Evolutionary conservation across 2,329 filamentous ascomycete genomes (phyloP).

Genomic region (Colletotrichum costaricense): DNA sequence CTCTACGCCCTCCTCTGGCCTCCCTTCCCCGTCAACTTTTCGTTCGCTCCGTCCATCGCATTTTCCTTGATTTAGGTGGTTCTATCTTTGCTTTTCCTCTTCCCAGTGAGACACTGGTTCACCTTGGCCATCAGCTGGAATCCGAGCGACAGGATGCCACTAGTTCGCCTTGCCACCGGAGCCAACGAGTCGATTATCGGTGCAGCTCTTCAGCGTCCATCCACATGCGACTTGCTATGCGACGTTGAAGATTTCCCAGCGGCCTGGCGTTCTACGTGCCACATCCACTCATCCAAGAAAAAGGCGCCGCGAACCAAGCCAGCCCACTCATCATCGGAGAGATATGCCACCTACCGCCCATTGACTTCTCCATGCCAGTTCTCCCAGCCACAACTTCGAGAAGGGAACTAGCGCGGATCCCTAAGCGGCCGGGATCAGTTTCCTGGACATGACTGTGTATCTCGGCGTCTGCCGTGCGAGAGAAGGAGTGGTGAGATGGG

Average conservation of each 20-base stretch:
- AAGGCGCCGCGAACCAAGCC: not conserved
- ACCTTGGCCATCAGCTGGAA: not conserved
- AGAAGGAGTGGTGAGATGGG: not conserved
- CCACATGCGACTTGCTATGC: not conserved
- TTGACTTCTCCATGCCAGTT: not conserved
- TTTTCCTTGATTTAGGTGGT: not conserved
- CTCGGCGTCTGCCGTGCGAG: not conserved
- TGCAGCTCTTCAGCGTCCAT: not conserved
- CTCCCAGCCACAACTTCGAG: constrained; percentile 24
- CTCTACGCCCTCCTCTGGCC: not conserved
- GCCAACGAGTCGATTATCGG: not conserved
- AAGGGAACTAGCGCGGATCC: constrained; percentile 2
- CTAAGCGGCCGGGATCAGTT: not conserved
- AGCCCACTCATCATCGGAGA: not conserved
- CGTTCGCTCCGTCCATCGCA: not conserved
- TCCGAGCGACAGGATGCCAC: not conserved
- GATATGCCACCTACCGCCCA: not conserved
- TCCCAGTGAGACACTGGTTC: not conserved
- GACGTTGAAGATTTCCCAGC: not conserved
- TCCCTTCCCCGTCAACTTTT: not conserved
- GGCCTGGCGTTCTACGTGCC: not conserved
- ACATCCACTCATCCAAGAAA: not conserved
- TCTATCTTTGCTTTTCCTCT: not conserved
- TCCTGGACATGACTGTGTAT: not conserved
- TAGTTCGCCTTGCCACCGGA: not conserved